Evolutionary conservation across 148 eudicot genomes (phyloP).

Genomic region (Mesembryanthemum crystallinum): DNA sequence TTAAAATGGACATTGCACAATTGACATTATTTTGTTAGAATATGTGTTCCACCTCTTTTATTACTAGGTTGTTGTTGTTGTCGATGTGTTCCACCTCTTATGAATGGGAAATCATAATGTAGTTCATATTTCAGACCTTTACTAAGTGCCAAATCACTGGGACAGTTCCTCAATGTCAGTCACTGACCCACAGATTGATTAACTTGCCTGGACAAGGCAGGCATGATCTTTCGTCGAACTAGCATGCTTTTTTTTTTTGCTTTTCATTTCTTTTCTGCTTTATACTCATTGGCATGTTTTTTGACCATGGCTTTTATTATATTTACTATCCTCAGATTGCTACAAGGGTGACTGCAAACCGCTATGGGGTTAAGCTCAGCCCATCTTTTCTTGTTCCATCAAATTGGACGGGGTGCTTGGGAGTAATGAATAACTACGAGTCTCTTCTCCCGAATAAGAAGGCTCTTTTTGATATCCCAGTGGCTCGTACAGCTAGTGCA

Average conservation of each 20-base stretch:
- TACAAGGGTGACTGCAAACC: conserved; percentile 78
- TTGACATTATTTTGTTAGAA: too few species aligned
- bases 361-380: conserved; percentile 79
- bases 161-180: too few species aligned
- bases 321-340: conserved; percentile 52
- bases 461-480: conserved; percentile 93
- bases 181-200: not conserved
- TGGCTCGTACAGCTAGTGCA: conserved; percentile 96
- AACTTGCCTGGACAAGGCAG: not conserved
- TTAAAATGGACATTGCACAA: too few species aligned
- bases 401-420: conserved; percentile 95
- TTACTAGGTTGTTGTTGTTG: too few species aligned
- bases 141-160: too few species aligned
- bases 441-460: conserved; percentile 88
- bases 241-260: not conserved
- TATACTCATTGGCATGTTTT: not conserved
- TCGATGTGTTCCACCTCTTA: not conserved
- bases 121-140: too few species aligned
- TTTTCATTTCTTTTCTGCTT: not conserved
- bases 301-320: not conserved
- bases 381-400: conserved; percentile 97
- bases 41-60: too few species aligned
- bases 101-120: not conserved
- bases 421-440: conserved; percentile 95
- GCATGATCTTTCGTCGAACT: not conserved